Evolutionary conservation across 2,329 filamentous ascomycete genomes (phyloP).

Genomic region (Arthroderma uncinatum): DNA sequence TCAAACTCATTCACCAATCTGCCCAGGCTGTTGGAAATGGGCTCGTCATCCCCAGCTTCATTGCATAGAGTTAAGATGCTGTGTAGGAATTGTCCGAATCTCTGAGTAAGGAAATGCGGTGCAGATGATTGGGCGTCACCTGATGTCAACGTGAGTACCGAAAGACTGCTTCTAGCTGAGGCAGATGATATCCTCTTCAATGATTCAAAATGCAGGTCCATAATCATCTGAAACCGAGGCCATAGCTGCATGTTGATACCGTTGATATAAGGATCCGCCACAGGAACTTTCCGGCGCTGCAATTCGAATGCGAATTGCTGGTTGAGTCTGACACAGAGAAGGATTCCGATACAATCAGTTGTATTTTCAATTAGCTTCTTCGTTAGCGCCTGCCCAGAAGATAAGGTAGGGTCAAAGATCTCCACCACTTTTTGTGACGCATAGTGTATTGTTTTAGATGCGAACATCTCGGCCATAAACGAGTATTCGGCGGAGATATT

Average conservation of each 20-base stretch:
- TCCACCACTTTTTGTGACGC: conserved; percentile 76
- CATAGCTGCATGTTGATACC: conserved; percentile 91
- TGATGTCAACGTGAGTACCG: conserved; percentile 45
- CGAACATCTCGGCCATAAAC: conserved; percentile 84
- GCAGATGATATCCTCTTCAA: conserved; percentile 50
- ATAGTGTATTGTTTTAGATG: conserved; percentile 60
- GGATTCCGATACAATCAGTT: conserved; percentile 71
- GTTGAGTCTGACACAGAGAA: conserved; percentile 86
- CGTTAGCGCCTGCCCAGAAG: conserved; percentile 66
- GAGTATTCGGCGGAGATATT: conserved; percentile 93
- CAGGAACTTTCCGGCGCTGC: conserved; percentile 79
- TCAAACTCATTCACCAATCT: conserved; percentile 74
- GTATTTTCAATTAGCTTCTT: conserved; percentile 65
- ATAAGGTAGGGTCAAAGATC: conserved; percentile 81
- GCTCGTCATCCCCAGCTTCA: conserved; percentile 91
- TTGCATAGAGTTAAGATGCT: conserved; percentile 71
- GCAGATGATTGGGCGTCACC: conserved; percentile 44
- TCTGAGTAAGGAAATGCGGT: conserved; percentile 82
- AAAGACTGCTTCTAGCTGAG: conserved; percentile 39
- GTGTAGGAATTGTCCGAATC: conserved; percentile 87
- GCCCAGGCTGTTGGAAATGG: conserved; percentile 67
- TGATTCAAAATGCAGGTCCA: conserved; percentile 86
- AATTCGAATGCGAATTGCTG: conserved; percentile 91
- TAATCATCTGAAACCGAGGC: conserved; percentile 87
- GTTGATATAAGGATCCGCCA: conserved; percentile 85